phyloP scores from a whole-genome alignment of 2,329 filamentous ascomycete genomes.

The Aspergillus amoenus region DNA sequence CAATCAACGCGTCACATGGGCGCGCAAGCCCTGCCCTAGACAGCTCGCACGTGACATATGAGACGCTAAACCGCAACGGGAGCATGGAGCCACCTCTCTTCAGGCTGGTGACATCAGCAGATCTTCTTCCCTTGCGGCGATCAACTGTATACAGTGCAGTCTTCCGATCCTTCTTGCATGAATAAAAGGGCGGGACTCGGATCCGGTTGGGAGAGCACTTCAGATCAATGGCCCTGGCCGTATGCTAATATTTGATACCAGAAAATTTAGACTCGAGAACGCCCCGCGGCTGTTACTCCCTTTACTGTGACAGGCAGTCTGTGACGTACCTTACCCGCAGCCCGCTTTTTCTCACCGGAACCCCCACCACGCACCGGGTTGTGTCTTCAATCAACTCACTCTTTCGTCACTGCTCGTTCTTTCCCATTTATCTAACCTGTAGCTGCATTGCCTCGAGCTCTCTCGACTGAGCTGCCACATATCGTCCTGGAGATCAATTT shows the following conservation, averaged over 20 bases:
- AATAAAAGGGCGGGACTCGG: background rate
- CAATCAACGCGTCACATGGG: slow-evolving; percentile 5
- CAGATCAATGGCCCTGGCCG: background rate
- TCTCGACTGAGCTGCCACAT: slow-evolving; percentile 8
- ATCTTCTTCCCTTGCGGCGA: background rate
- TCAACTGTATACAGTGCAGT: background rate
- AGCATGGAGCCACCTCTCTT: background rate
- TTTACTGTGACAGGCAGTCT: background rate
- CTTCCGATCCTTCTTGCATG: background rate
- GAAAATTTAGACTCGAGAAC: background rate
- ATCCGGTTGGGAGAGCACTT: background rate
- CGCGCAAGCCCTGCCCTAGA: background rate
- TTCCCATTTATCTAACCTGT: slow-evolving; percentile 3
- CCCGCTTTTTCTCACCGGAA: slow-evolving; percentile 42
- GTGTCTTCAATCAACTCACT: slow-evolving; percentile 14
- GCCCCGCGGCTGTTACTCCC: too few species aligned
- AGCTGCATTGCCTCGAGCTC: slow-evolving; percentile 10
- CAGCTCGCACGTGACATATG: slow-evolving; percentile 8
- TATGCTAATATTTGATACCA: background rate
- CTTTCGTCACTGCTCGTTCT: slow-evolving; percentile 11
- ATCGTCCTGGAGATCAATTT: slow-evolving; percentile 8
- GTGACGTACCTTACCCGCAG: slow-evolving; percentile 23
- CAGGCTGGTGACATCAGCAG: slow-evolving; percentile 14
- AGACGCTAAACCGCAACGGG: background rate
- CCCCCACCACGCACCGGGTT: slow-evolving; percentile 18